Percentiles rank a stretch among this genome's conserved stretches.
Conservation (phyloP, 768 basidiomycete species). For the Calocybe gangraenosa region DNA sequence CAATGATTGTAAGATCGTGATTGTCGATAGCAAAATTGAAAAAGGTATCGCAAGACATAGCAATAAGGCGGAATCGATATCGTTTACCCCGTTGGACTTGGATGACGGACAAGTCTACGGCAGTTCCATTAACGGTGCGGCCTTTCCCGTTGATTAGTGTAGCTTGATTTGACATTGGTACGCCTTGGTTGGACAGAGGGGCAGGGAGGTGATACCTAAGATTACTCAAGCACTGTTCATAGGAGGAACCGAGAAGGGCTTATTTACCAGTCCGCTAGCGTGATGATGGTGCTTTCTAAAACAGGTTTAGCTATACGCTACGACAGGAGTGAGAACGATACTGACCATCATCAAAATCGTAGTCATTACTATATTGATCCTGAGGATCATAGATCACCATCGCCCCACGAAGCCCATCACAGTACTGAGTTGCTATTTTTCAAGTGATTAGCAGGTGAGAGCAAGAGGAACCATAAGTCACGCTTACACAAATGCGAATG, state of each 20-base stretch:
- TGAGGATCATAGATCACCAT: slow-evolving; percentile 33
- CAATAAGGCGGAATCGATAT: slow-evolving; percentile 34
- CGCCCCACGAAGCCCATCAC: slow-evolving; percentile 36
- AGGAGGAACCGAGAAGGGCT: background rate
- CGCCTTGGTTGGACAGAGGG: background rate
- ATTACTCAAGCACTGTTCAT: background rate
- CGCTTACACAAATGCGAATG: slow-evolving; percentile 24
- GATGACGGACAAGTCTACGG: slow-evolving; percentile 26
- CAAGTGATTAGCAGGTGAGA: too few relatives aligned
- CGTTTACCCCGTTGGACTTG: slow-evolving; percentile 27
- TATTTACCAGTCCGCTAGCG: slow-evolving; percentile 34
- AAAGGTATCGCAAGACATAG: slow-evolving; percentile 28
- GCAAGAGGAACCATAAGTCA: background rate
- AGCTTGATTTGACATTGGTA: slow-evolving; percentile 4
- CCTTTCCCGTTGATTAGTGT: slow-evolving; percentile 37
- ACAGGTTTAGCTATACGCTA: background rate
- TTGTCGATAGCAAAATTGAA: slow-evolving; percentile 43
- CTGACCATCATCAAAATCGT: slow-evolving; percentile 20
- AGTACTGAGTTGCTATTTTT: slow-evolving; percentile 39
- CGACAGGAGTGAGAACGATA: background rate
- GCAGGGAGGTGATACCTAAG: slow-evolving; percentile 8
- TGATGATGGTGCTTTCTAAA: slow-evolving; percentile 38
- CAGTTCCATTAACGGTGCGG: slow-evolving; percentile 24
- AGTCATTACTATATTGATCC: slow-evolving; percentile 27
- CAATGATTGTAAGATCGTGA: slow-evolving; percentile 49